Conservation (phyloP, 1,139 yeast genomes). For the Candida glucosophila region DNA sequence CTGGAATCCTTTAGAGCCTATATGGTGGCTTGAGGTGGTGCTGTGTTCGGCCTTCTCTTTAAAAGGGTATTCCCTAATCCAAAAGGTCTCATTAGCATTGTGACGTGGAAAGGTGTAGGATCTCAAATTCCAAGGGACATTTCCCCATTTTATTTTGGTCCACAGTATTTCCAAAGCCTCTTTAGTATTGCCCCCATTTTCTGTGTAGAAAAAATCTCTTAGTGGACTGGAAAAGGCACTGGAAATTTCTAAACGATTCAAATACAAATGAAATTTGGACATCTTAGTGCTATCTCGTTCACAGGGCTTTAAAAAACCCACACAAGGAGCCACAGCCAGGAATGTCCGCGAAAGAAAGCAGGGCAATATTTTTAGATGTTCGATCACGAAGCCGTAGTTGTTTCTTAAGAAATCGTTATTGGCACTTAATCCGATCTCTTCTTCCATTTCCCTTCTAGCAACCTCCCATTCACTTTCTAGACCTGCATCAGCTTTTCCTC, state of each 20-base stretch:
- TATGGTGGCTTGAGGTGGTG: neutral
- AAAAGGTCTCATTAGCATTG: constrained; percentile 46
- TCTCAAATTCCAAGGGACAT: constrained; percentile 55
- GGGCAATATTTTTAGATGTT: constrained; percentile 55
- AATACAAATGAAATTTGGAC: constrained; percentile 27
- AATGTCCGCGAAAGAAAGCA: constrained; percentile 72
- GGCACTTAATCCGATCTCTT: constrained; percentile 71
- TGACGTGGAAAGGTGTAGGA: constrained; percentile 53
- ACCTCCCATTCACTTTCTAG: constrained; percentile 62
- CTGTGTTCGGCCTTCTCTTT: constrained; percentile 38
- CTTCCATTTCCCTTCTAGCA: constrained; percentile 75
- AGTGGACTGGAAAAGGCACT: constrained; percentile 63
- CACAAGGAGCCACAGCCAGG: constrained; percentile 73
- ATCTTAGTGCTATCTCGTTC: constrained; percentile 17
- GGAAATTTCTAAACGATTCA: constrained; percentile 69
- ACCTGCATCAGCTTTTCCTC: constrained; percentile 71
- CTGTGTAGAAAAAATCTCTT: constrained; percentile 47
- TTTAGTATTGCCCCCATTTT: constrained; percentile 13
- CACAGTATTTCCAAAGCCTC: constrained; percentile 40
- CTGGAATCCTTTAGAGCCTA: too few relatives aligned
- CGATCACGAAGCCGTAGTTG: constrained; percentile 46
- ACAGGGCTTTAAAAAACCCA: constrained; percentile 46
- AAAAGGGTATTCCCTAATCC: constrained; percentile 55
- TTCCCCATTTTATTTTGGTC: constrained; percentile 54
- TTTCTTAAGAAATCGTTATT: constrained; percentile 35